A percentile compares a stretch with the other conserved stretches of the same genome.
Conservation (phyloP, 768 basidiomycete species). For the Zangia roseola region DNA sequence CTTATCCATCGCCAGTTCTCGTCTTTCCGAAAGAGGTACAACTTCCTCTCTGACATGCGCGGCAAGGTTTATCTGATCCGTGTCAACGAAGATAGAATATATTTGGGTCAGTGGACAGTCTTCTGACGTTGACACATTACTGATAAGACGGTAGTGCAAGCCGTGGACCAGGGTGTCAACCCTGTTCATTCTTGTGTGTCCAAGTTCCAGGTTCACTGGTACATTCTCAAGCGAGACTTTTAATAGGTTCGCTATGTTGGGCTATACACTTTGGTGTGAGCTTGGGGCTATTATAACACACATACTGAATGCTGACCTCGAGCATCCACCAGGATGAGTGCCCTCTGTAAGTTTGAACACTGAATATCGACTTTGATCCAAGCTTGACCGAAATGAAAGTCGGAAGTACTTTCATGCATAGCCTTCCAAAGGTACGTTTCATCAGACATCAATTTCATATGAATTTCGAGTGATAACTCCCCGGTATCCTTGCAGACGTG, state of each 20-base stretch:
- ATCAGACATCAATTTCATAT: too few species aligned
- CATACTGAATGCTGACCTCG: neutral
- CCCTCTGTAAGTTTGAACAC: neutral
- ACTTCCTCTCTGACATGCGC: too few species aligned
- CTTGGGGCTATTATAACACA: too few species aligned
- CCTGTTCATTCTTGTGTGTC: neutral
- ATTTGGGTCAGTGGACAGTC: neutral
- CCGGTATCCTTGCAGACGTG: neutral
- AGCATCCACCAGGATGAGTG: neutral
- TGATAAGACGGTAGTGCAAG: neutral
- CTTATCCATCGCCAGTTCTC: too few species aligned
- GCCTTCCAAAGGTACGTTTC: neutral
- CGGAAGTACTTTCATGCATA: neutral
- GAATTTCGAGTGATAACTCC: too few species aligned
- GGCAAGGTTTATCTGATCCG: too few species aligned
- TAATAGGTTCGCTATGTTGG: slow-evolving; percentile 2
- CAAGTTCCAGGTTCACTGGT: neutral
- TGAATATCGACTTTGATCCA: neutral
- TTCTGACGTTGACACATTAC: too few species aligned
- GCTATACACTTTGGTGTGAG: neutral
- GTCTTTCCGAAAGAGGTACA: too few species aligned
- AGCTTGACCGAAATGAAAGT: neutral
- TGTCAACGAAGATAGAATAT: neutral
- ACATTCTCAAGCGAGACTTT: neutral
- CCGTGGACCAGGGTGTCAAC: neutral